Evolutionary conservation across 176 grass and related monocot species (phyloP).

Genomic region (Oryza glumipatula): DNA sequence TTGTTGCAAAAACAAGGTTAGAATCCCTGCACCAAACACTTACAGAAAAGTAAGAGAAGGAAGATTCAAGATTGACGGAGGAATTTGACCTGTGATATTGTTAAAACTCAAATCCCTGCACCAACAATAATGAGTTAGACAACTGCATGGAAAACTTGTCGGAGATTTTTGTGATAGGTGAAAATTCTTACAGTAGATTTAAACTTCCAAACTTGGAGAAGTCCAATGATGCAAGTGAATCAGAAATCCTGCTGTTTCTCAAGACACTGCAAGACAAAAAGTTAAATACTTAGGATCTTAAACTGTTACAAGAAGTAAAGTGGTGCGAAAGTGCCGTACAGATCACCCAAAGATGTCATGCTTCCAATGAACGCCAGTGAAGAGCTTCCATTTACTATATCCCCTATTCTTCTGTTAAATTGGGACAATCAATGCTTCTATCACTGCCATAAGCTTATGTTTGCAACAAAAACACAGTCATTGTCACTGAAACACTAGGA

Average conservation of each 20-base stretch:
- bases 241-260: conserved; percentile 78
- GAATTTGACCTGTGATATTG: conserved; percentile 77
- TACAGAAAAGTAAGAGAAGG: background rate
- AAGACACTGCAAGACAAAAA: conserved; percentile 57
- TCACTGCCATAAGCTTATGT: conserved; percentile 29
- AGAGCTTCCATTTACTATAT: conserved; percentile 78
- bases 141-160: background rate
- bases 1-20: no score
- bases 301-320: conserved; percentile 4
- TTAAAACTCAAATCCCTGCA: conserved; percentile 93
- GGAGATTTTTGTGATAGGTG: background rate
- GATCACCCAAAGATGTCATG: conserved; percentile 62
- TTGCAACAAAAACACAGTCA: conserved; percentile 14
- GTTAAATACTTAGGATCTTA: conserved; percentile 33
- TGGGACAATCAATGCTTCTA: background rate
- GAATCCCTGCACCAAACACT: no score
- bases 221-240: conserved; percentile 57
- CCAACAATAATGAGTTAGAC: conserved; percentile 30
- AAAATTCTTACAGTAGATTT: conserved; percentile 51
- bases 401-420: conserved; percentile 66
- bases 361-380: conserved; percentile 63
- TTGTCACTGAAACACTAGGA: background rate
- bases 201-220: conserved; percentile 61
- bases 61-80: conserved; percentile 66
- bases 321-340: conserved; percentile 44